Evolutionary conservation across 139 green algal species (phyloP), one percentile per base, ranked within the genome.

Genomic region (Tetratostichococcus sp.): DNA sequence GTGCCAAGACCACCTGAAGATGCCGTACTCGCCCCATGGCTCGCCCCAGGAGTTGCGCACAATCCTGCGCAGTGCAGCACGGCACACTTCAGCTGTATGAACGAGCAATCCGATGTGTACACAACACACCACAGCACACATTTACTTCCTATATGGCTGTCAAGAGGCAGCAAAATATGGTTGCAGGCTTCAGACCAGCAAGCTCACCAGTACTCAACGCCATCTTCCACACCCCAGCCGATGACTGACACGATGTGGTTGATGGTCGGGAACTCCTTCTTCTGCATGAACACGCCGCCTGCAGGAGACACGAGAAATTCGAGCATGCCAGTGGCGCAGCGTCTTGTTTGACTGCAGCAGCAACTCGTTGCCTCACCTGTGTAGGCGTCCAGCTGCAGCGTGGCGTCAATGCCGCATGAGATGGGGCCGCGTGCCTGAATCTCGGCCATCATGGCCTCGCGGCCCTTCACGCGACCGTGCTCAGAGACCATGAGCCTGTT

Each of bases 211-310:
- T 88, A 91, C 72, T 94, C 85, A 1, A 88, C 81, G 31, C 81
- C 88, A 19, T 86, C 79, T 43, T 94, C 83, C 22, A 88, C 79
- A 25, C 87, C 91, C 92, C 92, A 98, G 43, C 94, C 94, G 22
- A 96, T 83, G 0, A 98, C 87, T 33, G 71, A 85, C 59, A 98
- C 82, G 58, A 97, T 85, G 77, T 98, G 94, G 86, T 97, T 97
- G 72, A 89, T 85, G 26, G 71, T 65, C 16, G 76, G 39, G n/a
- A 66, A 57, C 42, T 71, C 59, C 19, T 80, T 79, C 74, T 83
- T 80, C 74, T 87, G 75, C 2, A 62, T 43, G 67, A 81, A 89
- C 19, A 92, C 78, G 25, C 88, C 88, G 30, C 83, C 83, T 77
- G 30, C 8, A 67, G 22, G n/a, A 67, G n/a, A n/a, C n/a, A n/a